Evolutionary conservation across 1,284 basidiomycete species (phyloP).

Genomic region (Cryptococcus sp.): DNA sequence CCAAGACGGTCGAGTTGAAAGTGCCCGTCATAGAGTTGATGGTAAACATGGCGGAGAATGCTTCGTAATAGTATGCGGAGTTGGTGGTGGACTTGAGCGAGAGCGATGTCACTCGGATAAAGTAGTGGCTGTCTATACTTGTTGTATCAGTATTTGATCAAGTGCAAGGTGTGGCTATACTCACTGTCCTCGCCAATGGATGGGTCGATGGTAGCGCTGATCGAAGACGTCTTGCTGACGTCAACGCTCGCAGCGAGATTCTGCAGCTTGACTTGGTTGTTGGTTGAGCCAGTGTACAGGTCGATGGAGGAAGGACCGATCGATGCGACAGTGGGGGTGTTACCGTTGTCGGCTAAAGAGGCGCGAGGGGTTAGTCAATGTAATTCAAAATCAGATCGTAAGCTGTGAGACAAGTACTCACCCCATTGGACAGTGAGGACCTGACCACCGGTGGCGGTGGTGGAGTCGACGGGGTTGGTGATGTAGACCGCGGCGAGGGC

Average conservation of each 20-base stretch:
- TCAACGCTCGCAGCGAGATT: slow-evolving; percentile 61
- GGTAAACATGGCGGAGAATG: slow-evolving; percentile 78
- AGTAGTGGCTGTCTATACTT: slow-evolving; percentile 44
- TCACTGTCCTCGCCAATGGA: slow-evolving; percentile 62
- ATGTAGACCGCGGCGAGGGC: slow-evolving; percentile 50
- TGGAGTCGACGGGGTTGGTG: slow-evolving; percentile 55
- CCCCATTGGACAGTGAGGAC: slow-evolving; percentile 65
- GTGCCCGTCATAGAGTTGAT: slow-evolving; percentile 47
- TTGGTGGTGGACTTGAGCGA: slow-evolving; percentile 57
- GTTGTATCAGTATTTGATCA: background rate
- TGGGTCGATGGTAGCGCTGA: slow-evolving; percentile 64
- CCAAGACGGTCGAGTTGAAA: slow-evolving; percentile 44
- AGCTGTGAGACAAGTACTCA: slow-evolving; percentile 20
- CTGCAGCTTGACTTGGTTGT: slow-evolving; percentile 64
- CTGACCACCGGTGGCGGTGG: slow-evolving; percentile 64
- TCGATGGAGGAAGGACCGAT: slow-evolving; percentile 67
- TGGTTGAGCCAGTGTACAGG: slow-evolving; percentile 61
- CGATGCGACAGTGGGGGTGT: slow-evolving; percentile 58
- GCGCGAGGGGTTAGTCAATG: too few species aligned
- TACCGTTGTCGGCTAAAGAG: slow-evolving; percentile 60
- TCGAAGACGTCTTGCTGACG: slow-evolving; percentile 60
- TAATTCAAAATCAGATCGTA: too few species aligned
- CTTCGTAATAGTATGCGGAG: slow-evolving; percentile 62
- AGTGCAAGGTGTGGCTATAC: slow-evolving; percentile 2
- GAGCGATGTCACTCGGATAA: slow-evolving; percentile 64